A percentile compares a stretch with the other conserved stretches of the same genome.
These are phyloP conservation scores for Clavispora carvajalis DNA, from an alignment of 805 yeast genomes.

Conservation along the genomic window DNA sequence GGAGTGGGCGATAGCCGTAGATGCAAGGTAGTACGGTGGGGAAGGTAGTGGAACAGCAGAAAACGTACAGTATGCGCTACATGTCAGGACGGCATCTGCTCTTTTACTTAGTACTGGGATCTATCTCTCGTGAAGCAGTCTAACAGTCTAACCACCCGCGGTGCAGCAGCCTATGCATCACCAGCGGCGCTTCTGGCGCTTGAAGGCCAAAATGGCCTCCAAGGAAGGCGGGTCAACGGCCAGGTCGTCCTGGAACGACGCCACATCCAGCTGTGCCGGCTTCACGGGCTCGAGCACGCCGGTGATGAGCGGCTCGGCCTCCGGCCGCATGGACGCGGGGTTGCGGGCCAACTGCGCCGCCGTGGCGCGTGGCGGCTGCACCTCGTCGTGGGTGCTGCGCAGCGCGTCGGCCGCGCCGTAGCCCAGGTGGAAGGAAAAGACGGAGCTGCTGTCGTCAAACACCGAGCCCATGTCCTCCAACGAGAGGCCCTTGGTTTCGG, in stretches of 20 bases:
- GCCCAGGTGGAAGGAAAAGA: slow-evolving; percentile 38
- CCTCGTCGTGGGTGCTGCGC: slow-evolving; percentile 3
- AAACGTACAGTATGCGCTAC: too few species aligned
- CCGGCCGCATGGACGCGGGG: slow-evolving; percentile 27
- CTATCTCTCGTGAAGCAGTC: too few species aligned
- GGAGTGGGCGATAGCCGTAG: too few species aligned
- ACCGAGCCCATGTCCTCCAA: slow-evolving; percentile 90
- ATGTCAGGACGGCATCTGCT: too few species aligned
- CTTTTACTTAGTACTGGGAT: too few species aligned
- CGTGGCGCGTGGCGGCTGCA: slow-evolving; percentile 16
- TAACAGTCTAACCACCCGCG: too few species aligned
- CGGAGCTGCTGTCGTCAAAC: slow-evolving; percentile 58
- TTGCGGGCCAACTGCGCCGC: slow-evolving; percentile 44
- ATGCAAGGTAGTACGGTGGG: too few species aligned
- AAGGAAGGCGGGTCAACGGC: slow-evolving; percentile 15
- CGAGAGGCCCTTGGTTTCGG: slow-evolving; percentile 86
- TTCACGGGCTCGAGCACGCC: slow-evolving; percentile 19
- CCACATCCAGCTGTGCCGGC: slow-evolving; percentile 13
- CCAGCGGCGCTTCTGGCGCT: not conserved
- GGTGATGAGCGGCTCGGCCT: slow-evolving; percentile 26
- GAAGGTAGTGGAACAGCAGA: too few species aligned
- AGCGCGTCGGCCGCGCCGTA: slow-evolving; percentile 13
- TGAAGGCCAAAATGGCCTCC: slow-evolving; percentile 11
- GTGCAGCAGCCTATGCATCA: too few species aligned
- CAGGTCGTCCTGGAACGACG: slow-evolving; percentile 10